Conservation (phyloP, 768 basidiomycete genomes). For the Pleurotus cornucopiae region DNA sequence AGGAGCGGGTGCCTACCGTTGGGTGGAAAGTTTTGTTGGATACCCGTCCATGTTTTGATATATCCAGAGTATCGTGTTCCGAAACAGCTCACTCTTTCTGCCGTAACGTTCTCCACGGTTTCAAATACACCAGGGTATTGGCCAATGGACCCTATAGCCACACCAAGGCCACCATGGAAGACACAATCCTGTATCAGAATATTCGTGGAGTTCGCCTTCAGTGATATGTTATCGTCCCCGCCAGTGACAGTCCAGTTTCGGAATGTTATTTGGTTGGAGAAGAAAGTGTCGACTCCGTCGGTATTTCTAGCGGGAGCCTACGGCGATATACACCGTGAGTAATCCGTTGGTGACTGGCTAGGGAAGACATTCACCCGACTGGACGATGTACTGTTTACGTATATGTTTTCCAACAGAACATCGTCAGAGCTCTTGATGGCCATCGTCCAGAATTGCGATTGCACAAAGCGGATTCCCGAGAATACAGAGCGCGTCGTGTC, state of each 20-base stretch:
- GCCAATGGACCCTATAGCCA: conserved; percentile 32
- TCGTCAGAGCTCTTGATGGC: conserved; percentile 28
- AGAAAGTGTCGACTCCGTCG: conserved; percentile 32
- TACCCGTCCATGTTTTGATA: conserved; percentile 32
- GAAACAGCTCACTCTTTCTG: conserved; percentile 20
- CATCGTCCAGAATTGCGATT: conserved; percentile 40
- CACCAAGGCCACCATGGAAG: conserved; percentile 32
- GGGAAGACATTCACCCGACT: conserved; percentile 18
- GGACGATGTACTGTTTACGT: conserved; percentile 33
- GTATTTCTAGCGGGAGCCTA: conserved; percentile 31
- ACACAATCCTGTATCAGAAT: conserved; percentile 33
- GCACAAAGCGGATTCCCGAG: conserved; percentile 32
- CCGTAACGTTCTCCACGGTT: conserved; percentile 26
- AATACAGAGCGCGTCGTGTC: conserved; percentile 31
- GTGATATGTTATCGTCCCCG: conserved; percentile 34
- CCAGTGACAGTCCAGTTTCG: conserved; percentile 31
- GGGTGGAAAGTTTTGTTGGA: conserved; percentile 26
- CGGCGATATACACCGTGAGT: background rate
- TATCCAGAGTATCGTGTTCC: conserved; percentile 23
- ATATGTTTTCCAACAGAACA: conserved; percentile 32
- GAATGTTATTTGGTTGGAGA: conserved; percentile 33
- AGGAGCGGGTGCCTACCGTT: conserved; percentile 19
- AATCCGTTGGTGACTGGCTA: background rate
- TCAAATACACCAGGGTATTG: conserved; percentile 27
- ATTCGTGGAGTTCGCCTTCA: conserved; percentile 37